Conservation (phyloP, 1,284 basidiomycete species). For the Fomitiporia mediterranea region DNA sequence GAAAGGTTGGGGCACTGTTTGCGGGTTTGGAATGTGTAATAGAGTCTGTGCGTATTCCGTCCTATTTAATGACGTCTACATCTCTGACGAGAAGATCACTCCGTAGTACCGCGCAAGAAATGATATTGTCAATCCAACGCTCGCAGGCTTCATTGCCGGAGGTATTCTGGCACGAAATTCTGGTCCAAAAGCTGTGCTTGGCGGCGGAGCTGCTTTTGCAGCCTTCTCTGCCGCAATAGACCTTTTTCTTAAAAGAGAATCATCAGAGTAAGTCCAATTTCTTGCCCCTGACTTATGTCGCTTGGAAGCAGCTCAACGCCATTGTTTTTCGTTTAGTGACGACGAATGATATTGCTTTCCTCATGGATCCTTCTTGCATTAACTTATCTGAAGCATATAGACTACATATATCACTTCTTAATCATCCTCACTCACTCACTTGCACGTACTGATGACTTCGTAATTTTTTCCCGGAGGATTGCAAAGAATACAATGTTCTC, state of each 20-base stretch:
- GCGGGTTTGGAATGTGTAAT: constrained; percentile 94
- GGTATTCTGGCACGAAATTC: constrained; percentile 82
- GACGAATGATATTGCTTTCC: constrained; percentile 4
- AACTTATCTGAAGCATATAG: constrained; percentile 8
- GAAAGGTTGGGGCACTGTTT: constrained; percentile 91
- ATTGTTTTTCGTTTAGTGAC: background rate
- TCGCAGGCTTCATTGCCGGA: constrained; percentile 70
- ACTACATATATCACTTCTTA: background rate
- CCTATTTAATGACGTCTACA: constrained; percentile 6
- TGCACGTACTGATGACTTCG: too few relatives aligned
- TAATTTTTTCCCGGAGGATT: too few relatives aligned
- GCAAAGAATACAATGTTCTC: too few relatives aligned
- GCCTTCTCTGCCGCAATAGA: constrained; percentile 90
- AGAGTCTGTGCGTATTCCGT: constrained; percentile 77
- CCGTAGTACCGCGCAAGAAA: constrained; percentile 91
- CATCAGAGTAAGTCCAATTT: constrained; percentile 67
- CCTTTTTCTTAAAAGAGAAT: constrained; percentile 76
- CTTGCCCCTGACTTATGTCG: background rate
- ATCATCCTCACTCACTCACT: too few relatives aligned
- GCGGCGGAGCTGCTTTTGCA: constrained; percentile 85
- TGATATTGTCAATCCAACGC: constrained; percentile 82
- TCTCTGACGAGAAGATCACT: too few relatives aligned
- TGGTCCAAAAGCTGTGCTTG: constrained; percentile 76
- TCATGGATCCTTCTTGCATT: constrained; percentile 3
- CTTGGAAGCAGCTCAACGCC: background rate